Conservation (phyloP, 306 rosid species). For the Dalbergia oliveri region DNA sequence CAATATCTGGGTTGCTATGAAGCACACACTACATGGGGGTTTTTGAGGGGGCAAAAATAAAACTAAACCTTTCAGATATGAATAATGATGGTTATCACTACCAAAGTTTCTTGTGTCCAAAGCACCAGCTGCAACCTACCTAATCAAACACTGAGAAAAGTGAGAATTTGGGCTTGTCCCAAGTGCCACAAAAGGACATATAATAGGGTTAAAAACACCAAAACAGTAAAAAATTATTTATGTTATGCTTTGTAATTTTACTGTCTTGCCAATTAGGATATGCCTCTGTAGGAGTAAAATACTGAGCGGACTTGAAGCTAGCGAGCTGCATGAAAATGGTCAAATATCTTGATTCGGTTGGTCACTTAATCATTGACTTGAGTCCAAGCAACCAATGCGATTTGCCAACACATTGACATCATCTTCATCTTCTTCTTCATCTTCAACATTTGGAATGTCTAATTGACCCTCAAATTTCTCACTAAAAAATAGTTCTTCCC, state of each 20-base stretch:
- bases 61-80: constrained; percentile 51
- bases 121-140: constrained; percentile 69
- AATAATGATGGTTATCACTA: constrained; percentile 43
- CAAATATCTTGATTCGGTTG: constrained; percentile 31
- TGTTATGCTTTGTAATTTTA: constrained; percentile 41
- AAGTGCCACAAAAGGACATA: constrained; percentile 46
- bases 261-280: constrained; percentile 47
- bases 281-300: constrained; percentile 1
- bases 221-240: constrained; percentile 37
- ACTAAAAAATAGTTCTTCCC: constrained; percentile 58
- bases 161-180: constrained; percentile 45
- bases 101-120: constrained; percentile 58
- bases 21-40: constrained; percentile 13
- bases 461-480: constrained; percentile 52
- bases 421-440: constrained; percentile 53
- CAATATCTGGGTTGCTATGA: constrained; percentile 41
- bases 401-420: constrained; percentile 60
- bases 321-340: constrained; percentile 32
- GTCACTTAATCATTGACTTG: constrained; percentile 53
- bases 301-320: constrained; percentile 1
- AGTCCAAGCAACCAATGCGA: constrained; percentile 60
- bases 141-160: constrained; percentile 54
- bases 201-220: constrained; percentile 53
- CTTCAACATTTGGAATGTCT: constrained; percentile 42
- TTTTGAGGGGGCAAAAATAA: constrained; percentile 3